Base-by-base conservation (phyloP, 2,329 filamentous ascomycete genomes). In the Volutella citrinella region DNA sequence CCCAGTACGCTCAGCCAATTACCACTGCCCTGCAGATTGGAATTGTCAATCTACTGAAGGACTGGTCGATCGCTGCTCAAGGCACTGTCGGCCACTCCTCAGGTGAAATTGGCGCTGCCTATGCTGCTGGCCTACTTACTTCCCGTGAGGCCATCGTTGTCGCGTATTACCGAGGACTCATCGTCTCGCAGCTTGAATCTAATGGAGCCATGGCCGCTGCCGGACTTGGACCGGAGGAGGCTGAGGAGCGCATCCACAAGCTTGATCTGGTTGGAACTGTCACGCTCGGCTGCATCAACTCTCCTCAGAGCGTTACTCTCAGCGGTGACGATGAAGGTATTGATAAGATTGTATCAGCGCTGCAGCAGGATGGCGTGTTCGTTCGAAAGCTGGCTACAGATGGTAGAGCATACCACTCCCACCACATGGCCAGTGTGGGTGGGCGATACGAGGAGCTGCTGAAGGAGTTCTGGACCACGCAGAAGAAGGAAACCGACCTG, bases 381-480 rank as follows among this genome's bases (percentile, higher is more conserved):
- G 63, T 64, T 22, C 59, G 63, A 21, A 61, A 59, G 7, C 58
- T 74, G 4, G 58, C 61, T 14, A 65, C 73, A 12, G 12, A 22
- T 7, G 64, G 68, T 11, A 65, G 64, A 4, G 69, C 70, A 3
- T 75, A 74, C 30, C 72, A 75, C 43, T 74, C 70, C 0, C 63
- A 66, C 28, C 67, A 72, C 5, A 42, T 43, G 40, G 5, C 11
- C 4, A 1, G 30, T 1, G 17, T 43, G 3, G 15, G 27, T 10
- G 0, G 3, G 1, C 16, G 32, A 11, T 41, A 41, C 14, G 29
- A 30, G 5, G 5, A 5, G 15, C 15, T 34, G 9, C 23, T 15
- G n/a, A 19, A 15, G n/a, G 27, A 2, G 19, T n/a, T 10, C 15
- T 29, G 3, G n/a, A 19, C 18, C 19, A 11, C 34, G 22, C n/a